Conservation (phyloP, 306 rosid genomes). For the Senna siamea region DNA sequence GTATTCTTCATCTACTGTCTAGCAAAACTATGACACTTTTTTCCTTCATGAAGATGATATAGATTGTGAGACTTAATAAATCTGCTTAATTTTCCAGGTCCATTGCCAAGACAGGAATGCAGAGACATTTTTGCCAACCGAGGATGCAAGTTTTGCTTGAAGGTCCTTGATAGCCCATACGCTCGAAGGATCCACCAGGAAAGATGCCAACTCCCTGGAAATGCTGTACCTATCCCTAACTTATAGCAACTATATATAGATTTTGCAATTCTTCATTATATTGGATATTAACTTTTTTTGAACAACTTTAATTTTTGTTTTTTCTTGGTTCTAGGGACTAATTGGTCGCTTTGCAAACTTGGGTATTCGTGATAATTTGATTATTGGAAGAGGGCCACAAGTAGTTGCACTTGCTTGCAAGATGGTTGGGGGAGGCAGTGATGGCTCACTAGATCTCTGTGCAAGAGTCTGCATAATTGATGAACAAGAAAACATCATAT, state of each 20-base stretch:
- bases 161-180: conserved; percentile 78
- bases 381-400: conserved; percentile 54
- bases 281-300: neutral
- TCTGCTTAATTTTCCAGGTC: conserved; percentile 54
- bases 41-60: neutral
- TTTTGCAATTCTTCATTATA: neutral
- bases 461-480: conserved; percentile 86
- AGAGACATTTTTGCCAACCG: conserved; percentile 62
- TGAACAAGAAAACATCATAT: conserved; percentile 75
- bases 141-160: conserved; percentile 92
- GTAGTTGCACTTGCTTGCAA: conserved; percentile 91
- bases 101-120: conserved; percentile 91
- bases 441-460: conserved; percentile 83
- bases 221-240: conserved; percentile 48
- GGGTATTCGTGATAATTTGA: conserved; percentile 75
- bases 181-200: conserved; percentile 78
- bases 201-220: conserved; percentile 70
- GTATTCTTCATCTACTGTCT: conserved; percentile 40
- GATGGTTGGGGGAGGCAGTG: conserved; percentile 96
- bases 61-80: conserved; percentile 17
- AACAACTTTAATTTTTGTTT: neutral
- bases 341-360: conserved; percentile 67
- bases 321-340: conserved; percentile 51
- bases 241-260: neutral
- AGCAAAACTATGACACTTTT: neutral